Evolutionary conservation across 169 alveolate genomes (phyloP), one percentile per base, ranked within the genome.

Genomic region (Eimeria tenella): DNA sequence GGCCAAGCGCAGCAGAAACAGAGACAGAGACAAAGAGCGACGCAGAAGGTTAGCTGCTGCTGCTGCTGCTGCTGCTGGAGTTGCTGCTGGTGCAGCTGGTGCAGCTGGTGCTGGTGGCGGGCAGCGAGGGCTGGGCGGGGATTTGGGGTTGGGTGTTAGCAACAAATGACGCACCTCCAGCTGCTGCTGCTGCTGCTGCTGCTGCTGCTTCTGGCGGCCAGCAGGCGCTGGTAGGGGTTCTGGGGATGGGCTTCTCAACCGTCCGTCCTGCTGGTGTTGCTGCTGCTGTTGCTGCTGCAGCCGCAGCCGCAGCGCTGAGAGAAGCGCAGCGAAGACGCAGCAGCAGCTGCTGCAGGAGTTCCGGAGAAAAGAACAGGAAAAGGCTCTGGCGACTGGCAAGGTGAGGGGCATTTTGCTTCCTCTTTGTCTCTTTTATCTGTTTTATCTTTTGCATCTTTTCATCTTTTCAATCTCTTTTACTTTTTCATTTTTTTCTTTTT

Each of bases 311-410:
- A 62, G 75, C 50, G 49, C 74, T 11, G 73, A 42, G 68, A 84
- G 92, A 5, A 52, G 21, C 21, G 60, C 55, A 1, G 65, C 77
- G 0, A 56, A 52, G 55, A 91, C 95, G 0, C 84, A 91, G 83
- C 86, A 81, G 53, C 93, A 93, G 49, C 25, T 93, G 73, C 84
- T 93, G 56, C 53, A 42, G 15, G 95, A 93, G 23, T 93, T 93
- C 53, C 55, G 93, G 42, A 42, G 93, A 21, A 55, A 79, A 10
- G 95, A 93, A 25, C 63, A 63, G 19, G 93, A 81, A 31, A 93
- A 93, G 84, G 95, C 95, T 3, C 56, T 93, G 17, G 95, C 95
- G 6, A 83, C 93, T 23, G 95, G 95, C 52, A 93, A 93, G 93
- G 95, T 79, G 52, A 49, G 68, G 68, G 68, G 19, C 19, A 11